Evolutionary conservation across 306 rosid genomes (phyloP).

Genomic region (Sphenostylis stenocarpa): DNA sequence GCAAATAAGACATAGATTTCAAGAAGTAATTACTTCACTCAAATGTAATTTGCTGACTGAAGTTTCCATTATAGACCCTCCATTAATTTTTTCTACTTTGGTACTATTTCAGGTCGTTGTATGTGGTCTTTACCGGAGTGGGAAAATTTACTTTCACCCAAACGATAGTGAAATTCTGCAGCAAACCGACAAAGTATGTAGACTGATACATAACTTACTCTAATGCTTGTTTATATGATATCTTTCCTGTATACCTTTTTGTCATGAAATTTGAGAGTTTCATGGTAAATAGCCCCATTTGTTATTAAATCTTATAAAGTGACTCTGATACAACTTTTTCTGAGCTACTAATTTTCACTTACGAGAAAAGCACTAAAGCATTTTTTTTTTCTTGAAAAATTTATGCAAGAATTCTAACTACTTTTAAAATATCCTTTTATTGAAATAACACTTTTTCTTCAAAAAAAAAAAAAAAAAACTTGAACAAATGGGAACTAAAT

Average conservation of each 20-base stretch:
- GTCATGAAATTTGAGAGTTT: slow-evolving; percentile 20
- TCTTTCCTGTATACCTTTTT: neutral
- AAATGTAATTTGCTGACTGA: slow-evolving; percentile 23
- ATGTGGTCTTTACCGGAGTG: slow-evolving; percentile 84
- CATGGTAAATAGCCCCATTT: neutral
- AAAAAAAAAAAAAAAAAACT: neutral
- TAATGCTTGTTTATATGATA: slow-evolving; percentile 17
- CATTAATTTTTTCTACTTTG: slow-evolving; percentile 25
- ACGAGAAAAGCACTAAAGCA: neutral
- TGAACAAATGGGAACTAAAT: neutral
- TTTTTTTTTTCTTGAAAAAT: too few species aligned
- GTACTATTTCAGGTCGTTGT: slow-evolving; percentile 73
- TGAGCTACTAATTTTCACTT: neutral
- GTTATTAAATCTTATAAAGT: neutral
- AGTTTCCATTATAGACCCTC: slow-evolving; percentile 17
- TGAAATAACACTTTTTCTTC: neutral
- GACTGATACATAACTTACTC: neutral
- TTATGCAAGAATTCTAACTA: neutral
- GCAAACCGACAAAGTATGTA: slow-evolving; percentile 84
- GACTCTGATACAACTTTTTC: neutral
- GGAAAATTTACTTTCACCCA: slow-evolving; percentile 89
- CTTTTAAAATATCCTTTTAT: neutral
- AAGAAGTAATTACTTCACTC: slow-evolving; percentile 55
- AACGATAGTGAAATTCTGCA: slow-evolving; percentile 70
- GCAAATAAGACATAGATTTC: slow-evolving; percentile 62